These are phyloP conservation scores for Pelargonium exstipulatum DNA, from an alignment of 441 rosid genomes.

Conservation along the genomic window DNA sequence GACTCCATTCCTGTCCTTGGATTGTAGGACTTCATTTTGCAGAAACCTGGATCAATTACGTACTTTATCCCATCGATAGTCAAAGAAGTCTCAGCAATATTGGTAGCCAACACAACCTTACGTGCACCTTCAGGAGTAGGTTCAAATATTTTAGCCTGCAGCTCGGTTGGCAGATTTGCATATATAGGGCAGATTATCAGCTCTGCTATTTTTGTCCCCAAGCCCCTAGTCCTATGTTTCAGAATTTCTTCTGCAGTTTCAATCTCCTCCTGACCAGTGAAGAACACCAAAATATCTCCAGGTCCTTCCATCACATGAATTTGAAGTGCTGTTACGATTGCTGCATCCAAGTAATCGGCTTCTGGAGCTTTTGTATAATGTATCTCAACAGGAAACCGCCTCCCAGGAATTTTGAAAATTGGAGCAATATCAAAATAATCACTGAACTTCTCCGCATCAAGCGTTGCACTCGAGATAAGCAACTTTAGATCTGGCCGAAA, in stretches of 20 bases:
- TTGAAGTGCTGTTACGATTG: constrained; percentile 77
- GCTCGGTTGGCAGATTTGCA: constrained; percentile 94
- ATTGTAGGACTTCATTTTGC: constrained; percentile 93
- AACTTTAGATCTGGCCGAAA: constrained; percentile 86
- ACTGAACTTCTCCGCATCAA: constrained; percentile 95
- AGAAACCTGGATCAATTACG: constrained; percentile 93
- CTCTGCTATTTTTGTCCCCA: constrained; percentile 89
- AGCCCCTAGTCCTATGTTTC: constrained; percentile 79
- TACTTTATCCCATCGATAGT: constrained; percentile 95
- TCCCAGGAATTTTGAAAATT: constrained; percentile 90
- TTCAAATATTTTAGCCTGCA: constrained; percentile 92
- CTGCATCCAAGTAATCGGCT: constrained; percentile 95
- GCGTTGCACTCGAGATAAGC: constrained; percentile 97
- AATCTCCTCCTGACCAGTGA: constrained; percentile 97
- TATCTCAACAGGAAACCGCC: constrained; percentile 93
- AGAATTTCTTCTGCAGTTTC: constrained; percentile 93
- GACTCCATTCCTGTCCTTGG: constrained; percentile 99
- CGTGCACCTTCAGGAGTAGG: constrained; percentile 95
- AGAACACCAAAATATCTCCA: constrained; percentile 87
- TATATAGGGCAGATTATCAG: constrained; percentile 90
- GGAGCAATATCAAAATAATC: constrained; percentile 94
- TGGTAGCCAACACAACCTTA: constrained; percentile 91
- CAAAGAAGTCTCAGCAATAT: constrained; percentile 94
- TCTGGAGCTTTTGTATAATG: constrained; percentile 88
- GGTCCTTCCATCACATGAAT: constrained; percentile 75